Evolutionary conservation across 495 filamentous ascomycete genomes (phyloP), one percentile per base, ranked within the genome.

Genomic region (Aspergillus affinis): DNA sequence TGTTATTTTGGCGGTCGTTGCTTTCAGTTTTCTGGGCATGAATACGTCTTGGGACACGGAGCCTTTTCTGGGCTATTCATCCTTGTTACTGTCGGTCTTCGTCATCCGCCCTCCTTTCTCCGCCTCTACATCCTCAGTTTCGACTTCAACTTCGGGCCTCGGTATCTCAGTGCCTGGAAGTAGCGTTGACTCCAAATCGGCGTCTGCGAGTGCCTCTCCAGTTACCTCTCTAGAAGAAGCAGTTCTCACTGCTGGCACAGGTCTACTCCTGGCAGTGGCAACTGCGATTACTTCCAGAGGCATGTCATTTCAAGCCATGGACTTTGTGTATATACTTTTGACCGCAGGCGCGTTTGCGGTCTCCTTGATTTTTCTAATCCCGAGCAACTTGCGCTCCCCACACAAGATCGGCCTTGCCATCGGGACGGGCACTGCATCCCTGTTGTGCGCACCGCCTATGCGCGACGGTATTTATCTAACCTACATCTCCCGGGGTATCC

Each of bases 21-120:
- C 74, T 15, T 54, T 74, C 55, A 73, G 72, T 61, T 69, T 68
- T 13, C 55, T 74, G 12, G 74, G 76, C 5, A 60, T 75, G 62
- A 75, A 76, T 54, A 51, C 70, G 30, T 47, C 69, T 2, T 72
- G 70, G 73, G 70, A 73, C 50, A 53, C 63, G 13, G 63, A 70
- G 12, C 71, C 75, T 1, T 30, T 74, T 12, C 46, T 78, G 18
- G 82, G 83, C 13, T 84, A 86, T 60, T 30, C 75, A 3, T 72
- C 77, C 6, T 68, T 86, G 41, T 59, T 72, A 8, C 41, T 74
- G 6, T 81, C 81, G 0, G 60, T 80, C 6, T 76, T 83, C 49
- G 65, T 75, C 23, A 52, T 81, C 32, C 74, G 73, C 13, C 75
- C 75, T 12, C 77, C 79, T 17, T 78, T 81, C 18, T 44, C 29